Conservation (phyloP, 495 filamentous ascomycete species). For the Penicillium salamii region DNA sequence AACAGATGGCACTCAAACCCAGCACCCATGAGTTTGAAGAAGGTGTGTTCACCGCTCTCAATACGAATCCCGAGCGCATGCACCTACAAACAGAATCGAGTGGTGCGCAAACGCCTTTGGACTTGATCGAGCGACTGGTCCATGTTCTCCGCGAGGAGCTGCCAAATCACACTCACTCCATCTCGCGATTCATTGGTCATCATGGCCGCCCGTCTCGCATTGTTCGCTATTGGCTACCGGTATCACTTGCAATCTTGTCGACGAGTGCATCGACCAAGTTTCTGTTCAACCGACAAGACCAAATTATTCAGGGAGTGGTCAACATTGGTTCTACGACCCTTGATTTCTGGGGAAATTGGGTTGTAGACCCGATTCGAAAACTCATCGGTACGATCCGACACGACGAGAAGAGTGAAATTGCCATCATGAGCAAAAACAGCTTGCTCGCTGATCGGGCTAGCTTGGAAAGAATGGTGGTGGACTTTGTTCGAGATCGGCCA, state of each 20-base stretch:
- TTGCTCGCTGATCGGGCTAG: slow-evolving; percentile 85
- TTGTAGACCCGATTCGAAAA: slow-evolving; percentile 77
- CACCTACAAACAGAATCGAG: slow-evolving; percentile 24
- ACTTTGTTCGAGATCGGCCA: slow-evolving; percentile 82
- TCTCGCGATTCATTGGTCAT: slow-evolving; percentile 39
- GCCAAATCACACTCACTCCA: slow-evolving; percentile 57
- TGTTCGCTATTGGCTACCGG: slow-evolving; percentile 85
- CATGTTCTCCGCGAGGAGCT: slow-evolving; percentile 58
- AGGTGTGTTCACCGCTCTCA: slow-evolving; percentile 60
- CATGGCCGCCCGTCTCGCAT: slow-evolving; percentile 75
- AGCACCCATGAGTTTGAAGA: slow-evolving; percentile 70
- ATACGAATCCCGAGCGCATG: slow-evolving; percentile 54
- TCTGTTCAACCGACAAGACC: slow-evolving; percentile 63
- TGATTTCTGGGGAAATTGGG: slow-evolving; percentile 96
- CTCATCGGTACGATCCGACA: slow-evolving; percentile 90
- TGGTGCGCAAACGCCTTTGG: slow-evolving; percentile 43
- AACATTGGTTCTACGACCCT: slow-evolving; percentile 72
- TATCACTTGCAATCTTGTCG: slow-evolving; percentile 59
- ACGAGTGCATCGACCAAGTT: slow-evolving; percentile 79
- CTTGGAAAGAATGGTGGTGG: slow-evolving; percentile 94
- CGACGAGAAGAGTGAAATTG: slow-evolving; percentile 85
- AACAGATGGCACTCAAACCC: slow-evolving; percentile 35
- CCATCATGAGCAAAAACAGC: slow-evolving; percentile 90
- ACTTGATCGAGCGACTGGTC: slow-evolving; percentile 65
- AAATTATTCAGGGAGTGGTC: slow-evolving; percentile 71